Percentiles rank a stretch among this genome's conserved stretches.
Conservation (phyloP, 2,329 filamentous ascomycete genomes). For the Exserohilum rostratum region DNA sequence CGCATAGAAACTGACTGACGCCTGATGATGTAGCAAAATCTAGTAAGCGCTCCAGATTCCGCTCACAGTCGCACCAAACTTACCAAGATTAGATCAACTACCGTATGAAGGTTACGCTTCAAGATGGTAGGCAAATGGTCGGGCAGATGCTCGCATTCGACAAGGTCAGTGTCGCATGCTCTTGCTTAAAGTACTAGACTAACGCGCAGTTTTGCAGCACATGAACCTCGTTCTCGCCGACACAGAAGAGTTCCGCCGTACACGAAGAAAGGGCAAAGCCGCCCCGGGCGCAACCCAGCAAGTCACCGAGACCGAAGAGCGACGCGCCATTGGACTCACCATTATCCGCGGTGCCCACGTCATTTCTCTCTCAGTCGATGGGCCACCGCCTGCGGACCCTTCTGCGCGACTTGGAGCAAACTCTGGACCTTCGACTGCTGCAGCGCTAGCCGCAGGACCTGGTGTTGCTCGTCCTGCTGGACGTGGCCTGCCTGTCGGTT, state of each 20-base stretch:
- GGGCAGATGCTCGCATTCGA: constrained; percentile 99
- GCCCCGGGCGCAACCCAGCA: constrained; percentile 67
- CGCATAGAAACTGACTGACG: constrained; percentile 54
- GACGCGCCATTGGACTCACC: constrained; percentile 92
- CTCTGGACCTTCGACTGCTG: constrained; percentile 66
- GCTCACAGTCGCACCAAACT: constrained; percentile 22
- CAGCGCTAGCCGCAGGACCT: constrained; percentile 74
- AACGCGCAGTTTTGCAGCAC: constrained; percentile 65
- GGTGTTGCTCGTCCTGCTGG: constrained; percentile 92
- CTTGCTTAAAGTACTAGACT: constrained; percentile 10
- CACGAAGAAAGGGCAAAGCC: constrained; percentile 63
- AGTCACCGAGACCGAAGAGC: constrained; percentile 89
- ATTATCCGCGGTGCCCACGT: constrained; percentile 96
- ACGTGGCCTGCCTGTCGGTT: constrained; percentile 78
- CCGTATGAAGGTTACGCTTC: constrained; percentile 95
- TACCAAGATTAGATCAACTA: constrained; percentile 82
- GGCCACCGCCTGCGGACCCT: constrained; percentile 91
- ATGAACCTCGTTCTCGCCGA: constrained; percentile 99
- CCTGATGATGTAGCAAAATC: constrained; percentile 62
- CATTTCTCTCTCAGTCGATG: constrained; percentile 92
- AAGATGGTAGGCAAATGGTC: constrained; percentile 94
- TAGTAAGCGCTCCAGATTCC: constrained; percentile 58
- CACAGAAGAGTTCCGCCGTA: constrained; percentile 68
- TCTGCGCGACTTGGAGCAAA: constrained; percentile 83
- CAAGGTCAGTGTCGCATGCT: constrained; percentile 66